A percentile compares a stretch with the other conserved stretches of the same genome.
These are phyloP conservation scores for Pseudoperonospora humuli DNA, from an alignment of 352 stramenopile genomes.

Conservation along the genomic window DNA sequence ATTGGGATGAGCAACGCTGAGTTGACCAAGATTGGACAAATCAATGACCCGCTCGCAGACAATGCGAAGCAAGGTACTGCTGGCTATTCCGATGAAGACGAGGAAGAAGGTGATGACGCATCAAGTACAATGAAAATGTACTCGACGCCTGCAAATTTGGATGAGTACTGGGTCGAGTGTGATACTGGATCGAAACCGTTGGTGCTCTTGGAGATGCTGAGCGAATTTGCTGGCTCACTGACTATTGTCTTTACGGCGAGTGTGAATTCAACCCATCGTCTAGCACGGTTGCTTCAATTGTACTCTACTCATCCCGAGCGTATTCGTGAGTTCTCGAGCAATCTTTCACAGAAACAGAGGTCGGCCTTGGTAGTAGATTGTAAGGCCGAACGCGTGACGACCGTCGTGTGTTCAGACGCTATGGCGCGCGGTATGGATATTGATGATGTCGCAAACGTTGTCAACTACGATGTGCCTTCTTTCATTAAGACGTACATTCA, in stretches of 20 bases:
- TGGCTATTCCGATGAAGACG: slow-evolving; percentile 21
- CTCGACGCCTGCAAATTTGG: slow-evolving; percentile 65
- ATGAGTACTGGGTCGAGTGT: slow-evolving; percentile 90
- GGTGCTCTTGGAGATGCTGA: slow-evolving; percentile 90
- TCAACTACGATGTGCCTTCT: slow-evolving; percentile 92
- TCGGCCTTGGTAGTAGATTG: slow-evolving; percentile 70
- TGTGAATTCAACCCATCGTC: slow-evolving; percentile 93
- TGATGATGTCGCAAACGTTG: slow-evolving; percentile 83
- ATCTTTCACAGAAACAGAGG: slow-evolving; percentile 72
- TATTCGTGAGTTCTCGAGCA: slow-evolving; percentile 78
- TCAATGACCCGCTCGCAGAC: slow-evolving; percentile 50
- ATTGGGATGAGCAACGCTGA: slow-evolving; percentile 94
- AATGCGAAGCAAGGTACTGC: slow-evolving; percentile 52
- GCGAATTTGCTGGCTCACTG: slow-evolving; percentile 60
- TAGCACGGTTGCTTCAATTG: slow-evolving; percentile 92
- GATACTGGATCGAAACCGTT: slow-evolving; percentile 92
- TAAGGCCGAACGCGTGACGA: slow-evolving; percentile 52
- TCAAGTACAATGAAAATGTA: slow-evolving; percentile 46
- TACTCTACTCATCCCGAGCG: slow-evolving; percentile 43
- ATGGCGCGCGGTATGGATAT: slow-evolving; percentile 93
- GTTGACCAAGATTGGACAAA: slow-evolving; percentile 81
- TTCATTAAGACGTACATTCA: slow-evolving; percentile 91
- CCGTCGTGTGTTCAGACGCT: slow-evolving; percentile 88
- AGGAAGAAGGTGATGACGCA: slow-evolving; percentile 18
- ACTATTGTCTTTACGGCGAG: slow-evolving; percentile 95